phyloP scores from a whole-genome alignment of 2,329 filamentous ascomycete species.

The Paecilomyces niveus region DNA sequence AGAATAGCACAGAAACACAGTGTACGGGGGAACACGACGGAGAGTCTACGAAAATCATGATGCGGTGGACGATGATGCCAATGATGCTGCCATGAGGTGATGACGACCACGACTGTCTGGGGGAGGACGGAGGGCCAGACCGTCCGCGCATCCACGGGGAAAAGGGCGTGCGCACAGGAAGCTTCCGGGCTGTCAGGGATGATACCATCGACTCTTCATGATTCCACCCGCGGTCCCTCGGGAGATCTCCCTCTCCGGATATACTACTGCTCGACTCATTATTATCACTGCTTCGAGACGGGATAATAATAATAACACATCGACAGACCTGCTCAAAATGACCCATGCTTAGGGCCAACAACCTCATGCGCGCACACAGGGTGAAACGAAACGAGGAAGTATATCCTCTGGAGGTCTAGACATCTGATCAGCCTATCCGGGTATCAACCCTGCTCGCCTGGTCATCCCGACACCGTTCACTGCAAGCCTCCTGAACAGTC shows the following conservation, averaged over 20 bases:
- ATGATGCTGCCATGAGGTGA: slow-evolving; percentile 10
- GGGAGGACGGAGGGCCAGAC: slow-evolving; percentile 1
- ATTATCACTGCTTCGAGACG: no score
- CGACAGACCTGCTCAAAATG: no score
- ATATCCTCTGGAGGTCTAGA: no score
- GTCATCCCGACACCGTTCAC: neutral
- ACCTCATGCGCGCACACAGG: no score
- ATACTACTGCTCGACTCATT: no score
- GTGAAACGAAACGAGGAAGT: no score
- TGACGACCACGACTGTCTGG: slow-evolving; percentile 3
- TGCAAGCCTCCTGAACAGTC: neutral
- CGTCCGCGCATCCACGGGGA: neutral
- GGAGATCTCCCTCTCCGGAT: no score
- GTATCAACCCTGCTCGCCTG: no score
- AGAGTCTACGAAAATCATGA: neutral
- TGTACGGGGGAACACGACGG: neutral
- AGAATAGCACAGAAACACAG: neutral
- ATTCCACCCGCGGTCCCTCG: neutral
- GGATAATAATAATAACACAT: no score
- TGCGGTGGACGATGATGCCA: neutral
- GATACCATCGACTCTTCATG: neutral
- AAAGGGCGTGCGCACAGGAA: neutral
- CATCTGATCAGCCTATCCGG: no score
- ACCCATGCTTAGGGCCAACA: no score
- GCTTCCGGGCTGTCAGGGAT: neutral